phyloP scores from a whole-genome alignment of 139 green algal species.

The Eudorina sp. region DNA sequence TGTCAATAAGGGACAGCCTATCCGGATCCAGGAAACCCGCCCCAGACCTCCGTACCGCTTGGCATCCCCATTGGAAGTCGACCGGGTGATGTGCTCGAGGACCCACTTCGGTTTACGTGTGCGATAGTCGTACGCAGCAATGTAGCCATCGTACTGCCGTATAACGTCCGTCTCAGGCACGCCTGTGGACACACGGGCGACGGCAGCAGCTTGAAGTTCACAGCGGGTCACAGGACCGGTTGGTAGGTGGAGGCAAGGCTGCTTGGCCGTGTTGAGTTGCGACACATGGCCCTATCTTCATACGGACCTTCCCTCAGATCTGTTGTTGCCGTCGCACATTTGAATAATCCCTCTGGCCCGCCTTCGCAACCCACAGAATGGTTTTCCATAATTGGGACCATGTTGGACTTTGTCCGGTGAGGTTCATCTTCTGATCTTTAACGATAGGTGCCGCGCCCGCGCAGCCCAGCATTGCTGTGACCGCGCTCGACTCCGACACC shows the following conservation, averaged over 20 bases:
- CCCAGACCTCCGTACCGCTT: constrained; percentile 55
- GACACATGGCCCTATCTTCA: too few species aligned
- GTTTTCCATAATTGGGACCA: not conserved
- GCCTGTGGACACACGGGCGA: not conserved
- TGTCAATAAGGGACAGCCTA: too few species aligned
- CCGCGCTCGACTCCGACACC: not conserved
- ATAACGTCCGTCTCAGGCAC: constrained; percentile 61
- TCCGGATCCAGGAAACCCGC: too few species aligned
- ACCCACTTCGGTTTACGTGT: constrained; percentile 88
- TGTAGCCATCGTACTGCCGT: constrained; percentile 68
- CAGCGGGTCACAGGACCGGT: too few species aligned
- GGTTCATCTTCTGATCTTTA: too few species aligned
- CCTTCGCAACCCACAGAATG: not conserved
- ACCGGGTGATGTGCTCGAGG: constrained; percentile 76
- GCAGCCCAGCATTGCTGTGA: too few species aligned
- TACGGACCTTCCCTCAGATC: not conserved
- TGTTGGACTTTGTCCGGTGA: too few species aligned
- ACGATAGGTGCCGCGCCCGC: too few species aligned
- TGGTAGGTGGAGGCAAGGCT: too few species aligned
- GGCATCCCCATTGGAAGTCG: constrained; percentile 54
- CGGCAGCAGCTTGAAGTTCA: too few species aligned
- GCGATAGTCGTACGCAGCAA: constrained; percentile 76
- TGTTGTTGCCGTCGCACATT: not conserved
- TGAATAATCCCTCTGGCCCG: not conserved
- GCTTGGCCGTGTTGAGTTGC: too few species aligned